phyloP scores from a whole-genome alignment of 129 eudicot genomes.

The Saussurea involucrata region DNA sequence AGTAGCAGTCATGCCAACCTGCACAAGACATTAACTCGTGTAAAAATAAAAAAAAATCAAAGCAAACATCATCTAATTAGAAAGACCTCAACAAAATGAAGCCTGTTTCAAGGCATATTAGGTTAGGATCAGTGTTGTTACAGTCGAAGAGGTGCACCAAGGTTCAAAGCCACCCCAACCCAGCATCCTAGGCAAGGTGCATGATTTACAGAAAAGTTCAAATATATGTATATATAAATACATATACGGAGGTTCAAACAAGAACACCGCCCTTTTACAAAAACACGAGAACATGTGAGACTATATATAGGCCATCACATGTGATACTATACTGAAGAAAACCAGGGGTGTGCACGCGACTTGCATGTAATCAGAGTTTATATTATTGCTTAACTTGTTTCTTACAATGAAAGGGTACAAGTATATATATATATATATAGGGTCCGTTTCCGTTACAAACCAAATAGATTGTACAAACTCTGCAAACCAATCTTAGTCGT shows the following conservation, averaged over 20 bases:
- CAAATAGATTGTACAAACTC: no score
- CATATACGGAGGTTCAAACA: neutral
- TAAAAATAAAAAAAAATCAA: neutral
- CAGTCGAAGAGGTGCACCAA: neutral
- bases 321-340: no score
- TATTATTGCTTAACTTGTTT: no score
- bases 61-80: neutral
- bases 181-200: neutral
- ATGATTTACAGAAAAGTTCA: neutral
- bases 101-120: neutral
- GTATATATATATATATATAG: no score
- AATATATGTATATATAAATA: neutral
- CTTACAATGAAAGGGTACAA: no score
- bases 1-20: conserved; percentile 99
- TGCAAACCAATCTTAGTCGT: no score
- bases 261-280: no score
- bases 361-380: no score
- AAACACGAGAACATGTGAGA: neutral
- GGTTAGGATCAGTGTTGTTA: neutral
- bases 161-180: neutral
- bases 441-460: no score
- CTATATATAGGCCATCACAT: neutral
- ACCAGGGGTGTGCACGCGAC: no score
- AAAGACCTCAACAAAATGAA: neutral
- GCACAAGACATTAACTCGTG: conserved; percentile 10